A percentile compares a stretch with the other conserved stretches of the same genome.
Conservation (phyloP, 179 eudicot genomes). For the Beta corolliflora region DNA sequence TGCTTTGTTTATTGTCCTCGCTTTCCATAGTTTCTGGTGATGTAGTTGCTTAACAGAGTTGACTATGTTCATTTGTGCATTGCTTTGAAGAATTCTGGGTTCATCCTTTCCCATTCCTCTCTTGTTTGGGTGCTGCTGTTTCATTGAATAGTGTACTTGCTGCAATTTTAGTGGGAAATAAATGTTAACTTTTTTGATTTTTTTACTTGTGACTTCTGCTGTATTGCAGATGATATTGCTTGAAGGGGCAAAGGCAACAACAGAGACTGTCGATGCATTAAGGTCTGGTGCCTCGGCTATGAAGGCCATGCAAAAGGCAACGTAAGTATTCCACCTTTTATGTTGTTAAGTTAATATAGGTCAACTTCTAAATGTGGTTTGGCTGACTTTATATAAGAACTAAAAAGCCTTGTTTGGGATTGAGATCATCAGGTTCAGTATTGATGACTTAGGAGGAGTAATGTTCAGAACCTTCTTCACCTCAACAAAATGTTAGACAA, state of each 20-base stretch:
- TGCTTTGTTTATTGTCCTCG: neutral
- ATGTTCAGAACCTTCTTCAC: neutral
- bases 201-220: neutral
- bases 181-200: neutral
- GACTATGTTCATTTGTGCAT: neutral
- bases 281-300: constrained; percentile 91
- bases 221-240: constrained; percentile 72
- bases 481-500: neutral
- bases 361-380: neutral
- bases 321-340: constrained; percentile 48
- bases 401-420: neutral
- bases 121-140: neutral
- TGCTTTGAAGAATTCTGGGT: neutral
- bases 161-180: neutral
- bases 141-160: neutral
- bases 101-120: neutral
- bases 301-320: constrained; percentile 90
- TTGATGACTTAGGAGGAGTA: neutral
- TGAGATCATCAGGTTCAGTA: neutral
- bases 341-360: neutral
- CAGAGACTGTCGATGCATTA: constrained; percentile 91
- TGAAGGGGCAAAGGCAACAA: constrained; percentile 92
- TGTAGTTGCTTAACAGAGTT: neutral
- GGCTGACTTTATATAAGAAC: neutral
- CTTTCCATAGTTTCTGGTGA: neutral